Conservation (phyloP, 1,284 basidiomycete genomes). For the Blastosporella zonata region DNA sequence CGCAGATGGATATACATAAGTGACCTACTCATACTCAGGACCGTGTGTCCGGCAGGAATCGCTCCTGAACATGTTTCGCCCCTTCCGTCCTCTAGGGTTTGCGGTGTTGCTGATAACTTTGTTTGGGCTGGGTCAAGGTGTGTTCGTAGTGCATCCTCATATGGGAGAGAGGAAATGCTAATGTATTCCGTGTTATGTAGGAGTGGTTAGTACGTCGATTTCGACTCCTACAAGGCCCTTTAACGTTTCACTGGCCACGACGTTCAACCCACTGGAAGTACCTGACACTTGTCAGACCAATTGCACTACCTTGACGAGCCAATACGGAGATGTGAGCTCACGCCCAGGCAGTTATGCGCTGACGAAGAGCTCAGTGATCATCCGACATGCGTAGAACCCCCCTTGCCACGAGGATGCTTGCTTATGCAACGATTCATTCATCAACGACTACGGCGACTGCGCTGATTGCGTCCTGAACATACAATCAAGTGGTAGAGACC, state of each 20-base stretch:
- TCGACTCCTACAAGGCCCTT: neutral
- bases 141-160: neutral
- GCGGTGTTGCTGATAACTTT: neutral
- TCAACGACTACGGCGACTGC: slow-evolving; percentile 2
- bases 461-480: slow-evolving; percentile 1
- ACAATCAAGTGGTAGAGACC: slow-evolving; percentile 1
- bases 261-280: slow-evolving; percentile 2
- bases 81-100: too few relatives aligned
- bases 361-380: neutral
- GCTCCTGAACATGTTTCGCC: too few relatives aligned
- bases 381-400: neutral
- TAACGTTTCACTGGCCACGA: neutral
- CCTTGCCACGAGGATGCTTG: neutral
- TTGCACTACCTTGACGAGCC: neutral
- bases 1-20: too few relatives aligned
- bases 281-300: neutral
- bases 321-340: neutral
- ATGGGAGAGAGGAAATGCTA: neutral
- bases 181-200: neutral
- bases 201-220: neutral
- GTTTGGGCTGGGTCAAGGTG: neutral
- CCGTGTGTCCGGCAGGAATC: too few relatives aligned
- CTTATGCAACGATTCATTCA: slow-evolving; percentile 1
- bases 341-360: neutral
- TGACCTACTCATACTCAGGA: too few relatives aligned